Evolutionary conservation across 495 filamentous ascomycete species (phyloP).

Genomic region (Lophiostoma macrostomum): DNA sequence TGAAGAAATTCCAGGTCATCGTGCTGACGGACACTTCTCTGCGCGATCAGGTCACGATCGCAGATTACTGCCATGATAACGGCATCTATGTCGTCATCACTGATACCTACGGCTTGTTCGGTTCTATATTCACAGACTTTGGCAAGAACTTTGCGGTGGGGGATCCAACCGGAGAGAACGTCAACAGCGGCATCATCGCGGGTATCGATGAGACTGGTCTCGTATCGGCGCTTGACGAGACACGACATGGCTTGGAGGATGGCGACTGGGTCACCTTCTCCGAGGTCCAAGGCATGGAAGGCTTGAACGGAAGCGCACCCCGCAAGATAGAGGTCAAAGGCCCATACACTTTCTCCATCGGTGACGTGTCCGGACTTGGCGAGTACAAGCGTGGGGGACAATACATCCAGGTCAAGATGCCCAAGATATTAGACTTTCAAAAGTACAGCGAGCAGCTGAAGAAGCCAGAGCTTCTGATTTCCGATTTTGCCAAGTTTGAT

Average conservation of each 20-base stretch:
- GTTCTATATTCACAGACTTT: conserved; percentile 95
- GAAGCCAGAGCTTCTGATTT: conserved; percentile 83
- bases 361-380: conserved; percentile 82
- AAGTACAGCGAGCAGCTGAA: conserved; percentile 69
- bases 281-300: conserved; percentile 91
- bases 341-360: conserved; percentile 95
- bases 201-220: conserved; percentile 82
- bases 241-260: conserved; percentile 91
- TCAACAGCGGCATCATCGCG: conserved; percentile 84
- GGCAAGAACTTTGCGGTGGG: conserved; percentile 87
- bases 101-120: conserved; percentile 91
- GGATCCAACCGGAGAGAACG: conserved; percentile 87
- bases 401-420: conserved; percentile 96
- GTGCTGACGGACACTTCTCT: conserved; percentile 83
- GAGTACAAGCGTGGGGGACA: conserved; percentile 83
- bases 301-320: conserved; percentile 74
- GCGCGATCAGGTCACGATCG: conserved; percentile 73
- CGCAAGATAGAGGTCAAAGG: conserved; percentile 90
- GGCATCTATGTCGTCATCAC: conserved; percentile 84
- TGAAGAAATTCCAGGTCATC: conserved; percentile 86
- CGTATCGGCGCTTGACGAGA: conserved; percentile 94
- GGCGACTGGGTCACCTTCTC: conserved; percentile 94
- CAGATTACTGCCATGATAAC: conserved; percentile 89
- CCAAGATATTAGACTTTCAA: conserved; percentile 89
- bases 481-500: conserved; percentile 97